Base-by-base conservation (phyloP, 2,329 filamentous ascomycete species). In the Fusarium verrucosum region DNA sequence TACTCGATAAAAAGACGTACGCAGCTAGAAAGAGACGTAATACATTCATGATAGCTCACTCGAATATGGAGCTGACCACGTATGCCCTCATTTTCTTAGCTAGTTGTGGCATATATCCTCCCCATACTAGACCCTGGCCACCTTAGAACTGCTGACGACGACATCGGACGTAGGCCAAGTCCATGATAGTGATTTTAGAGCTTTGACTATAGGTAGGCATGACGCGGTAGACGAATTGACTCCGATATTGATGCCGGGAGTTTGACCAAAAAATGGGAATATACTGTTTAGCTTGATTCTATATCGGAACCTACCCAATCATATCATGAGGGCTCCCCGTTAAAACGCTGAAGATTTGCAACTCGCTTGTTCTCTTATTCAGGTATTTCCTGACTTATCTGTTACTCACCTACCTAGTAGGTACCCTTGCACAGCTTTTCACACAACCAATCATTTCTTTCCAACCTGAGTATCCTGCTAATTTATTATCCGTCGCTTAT, bases 11-110 rank as follows among this genome's bases (percentile, higher is more conserved):
- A 37, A 36, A 40, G 57, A 62, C 58, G 56, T 61, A 61, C 23
- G 32, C 37, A 61, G 36, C 30, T 32, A 32, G 22, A 33, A 37
- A 22, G 17, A 61, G 58, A 61, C 58, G 58, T 61, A 61, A 61
- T 61, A 61, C 57, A 62, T 56, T 62, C 57, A 61, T 42, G 42
- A 55, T 7, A 32, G 32, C 41, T 54, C 58, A 26, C 32, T 56
- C 25, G n/a, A 16, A 28, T 61, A 61, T 62, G 58, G 58, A 42
- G 49, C 42, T 35, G 37, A 56, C 36, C 56, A 61, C 58, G 58
- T 61, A 62, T 42, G 58, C 57, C n/a, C 26, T 56, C 19, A 37
- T n/a, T 25, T 25, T 41, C 33, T 42, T 53, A 37, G 46, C 11
- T 33, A 43, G 33, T 25, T 56, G 41, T 30, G 47, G 41, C 33